Evolutionary conservation across 495 filamentous ascomycete species (phyloP).

Genomic region (Penicillium odoratum): DNA sequence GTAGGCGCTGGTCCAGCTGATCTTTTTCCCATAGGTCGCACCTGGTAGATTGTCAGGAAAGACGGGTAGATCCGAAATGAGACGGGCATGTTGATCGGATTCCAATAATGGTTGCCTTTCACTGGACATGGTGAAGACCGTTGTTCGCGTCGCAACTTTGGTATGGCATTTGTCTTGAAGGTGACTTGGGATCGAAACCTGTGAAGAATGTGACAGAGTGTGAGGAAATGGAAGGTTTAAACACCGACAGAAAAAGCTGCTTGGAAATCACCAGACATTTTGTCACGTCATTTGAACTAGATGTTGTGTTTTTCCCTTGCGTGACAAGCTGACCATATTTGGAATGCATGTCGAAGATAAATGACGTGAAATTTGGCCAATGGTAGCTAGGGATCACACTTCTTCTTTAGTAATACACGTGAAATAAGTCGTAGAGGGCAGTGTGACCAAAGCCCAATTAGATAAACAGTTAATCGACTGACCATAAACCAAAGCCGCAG

Average conservation of each 20-base stretch:
- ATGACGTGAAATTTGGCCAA: background rate
- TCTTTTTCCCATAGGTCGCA: constrained; percentile 22
- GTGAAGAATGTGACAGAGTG: background rate
- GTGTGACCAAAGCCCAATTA: no score
- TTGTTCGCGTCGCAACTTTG: background rate
- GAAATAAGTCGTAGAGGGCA: no score
- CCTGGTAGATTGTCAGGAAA: constrained; percentile 19
- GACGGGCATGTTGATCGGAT: constrained; percentile 8
- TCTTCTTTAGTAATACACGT: background rate
- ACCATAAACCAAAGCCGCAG: no score
- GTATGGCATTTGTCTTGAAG: background rate
- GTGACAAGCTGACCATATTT: background rate
- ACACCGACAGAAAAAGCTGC: background rate
- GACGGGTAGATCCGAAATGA: constrained; percentile 3
- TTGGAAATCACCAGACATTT: constrained; percentile 6
- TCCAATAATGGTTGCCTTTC: constrained; percentile 34
- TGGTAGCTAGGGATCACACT: background rate
- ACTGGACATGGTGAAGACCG: constrained; percentile 1
- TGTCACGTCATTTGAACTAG: constrained; percentile 3
- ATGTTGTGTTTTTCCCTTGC: constrained; percentile 3
- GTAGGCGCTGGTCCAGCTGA: constrained; percentile 68
- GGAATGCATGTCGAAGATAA: background rate
- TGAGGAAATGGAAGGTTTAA: background rate
- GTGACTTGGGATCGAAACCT: background rate
- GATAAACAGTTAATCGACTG: no score